A percentile compares a stretch with the other conserved stretches of the same genome.
phyloP scores from a whole-genome alignment of 768 basidiomycete species.

The Boletus reticulatus region DNA sequence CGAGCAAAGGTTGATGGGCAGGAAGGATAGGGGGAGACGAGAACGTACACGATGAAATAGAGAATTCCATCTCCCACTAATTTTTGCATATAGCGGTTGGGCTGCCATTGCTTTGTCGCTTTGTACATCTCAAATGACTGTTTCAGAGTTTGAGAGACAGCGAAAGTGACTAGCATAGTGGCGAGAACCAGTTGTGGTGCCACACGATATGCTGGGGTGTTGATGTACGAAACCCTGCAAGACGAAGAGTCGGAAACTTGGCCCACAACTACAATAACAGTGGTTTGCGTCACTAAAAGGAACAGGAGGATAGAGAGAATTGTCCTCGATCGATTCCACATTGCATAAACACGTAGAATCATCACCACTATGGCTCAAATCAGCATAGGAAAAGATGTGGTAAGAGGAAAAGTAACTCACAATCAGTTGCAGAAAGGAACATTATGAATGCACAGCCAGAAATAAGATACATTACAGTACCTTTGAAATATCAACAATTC shows the following conservation, averaged over 20 bases:
- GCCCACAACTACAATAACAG: no score
- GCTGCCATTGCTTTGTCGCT: no score
- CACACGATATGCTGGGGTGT: not conserved
- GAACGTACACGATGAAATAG: not conserved
- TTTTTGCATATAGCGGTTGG: no score
- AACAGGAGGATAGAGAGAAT: not conserved
- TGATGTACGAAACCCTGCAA: not conserved
- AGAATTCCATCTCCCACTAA: not conserved
- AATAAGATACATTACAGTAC: no score
- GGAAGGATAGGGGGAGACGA: no score
- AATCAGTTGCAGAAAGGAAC: not conserved
- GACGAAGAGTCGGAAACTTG: not conserved
- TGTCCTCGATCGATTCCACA: not conserved
- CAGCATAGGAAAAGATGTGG: not conserved
- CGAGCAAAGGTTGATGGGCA: no score
- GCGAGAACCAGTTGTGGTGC: no score
- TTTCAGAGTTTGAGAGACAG: no score
- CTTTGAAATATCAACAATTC: no score
- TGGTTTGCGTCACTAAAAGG: no score
- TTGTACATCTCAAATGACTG: no score
- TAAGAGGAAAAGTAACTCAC: not conserved
- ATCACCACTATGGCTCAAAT: not conserved
- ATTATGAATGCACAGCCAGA: rapidly evolving
- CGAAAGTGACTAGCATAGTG: no score
- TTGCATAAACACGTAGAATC: not conserved